phyloP scores from a whole-genome alignment of 2,329 filamentous ascomycete genomes.

The Arthrobotrys megalospora region DNA sequence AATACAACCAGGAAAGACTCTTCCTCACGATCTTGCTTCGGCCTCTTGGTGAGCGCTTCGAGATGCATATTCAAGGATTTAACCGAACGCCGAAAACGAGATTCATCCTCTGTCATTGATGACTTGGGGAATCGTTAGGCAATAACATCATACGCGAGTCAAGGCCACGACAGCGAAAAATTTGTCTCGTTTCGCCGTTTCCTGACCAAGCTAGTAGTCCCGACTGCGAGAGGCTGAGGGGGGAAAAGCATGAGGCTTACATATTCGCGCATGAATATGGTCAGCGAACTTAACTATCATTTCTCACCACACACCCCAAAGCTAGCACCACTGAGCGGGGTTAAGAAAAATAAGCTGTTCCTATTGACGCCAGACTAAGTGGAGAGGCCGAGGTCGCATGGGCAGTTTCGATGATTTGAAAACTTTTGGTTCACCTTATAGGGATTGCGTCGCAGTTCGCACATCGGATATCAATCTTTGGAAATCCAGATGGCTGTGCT shows the following conservation, averaged over 20 bases:
- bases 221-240: conserved; percentile 58
- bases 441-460: conserved; percentile 60
- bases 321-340: conserved; percentile 34
- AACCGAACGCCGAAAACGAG: conserved; percentile 42
- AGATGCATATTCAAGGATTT: conserved; percentile 55
- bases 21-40: conserved; percentile 29
- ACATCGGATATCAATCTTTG: conserved; percentile 48
- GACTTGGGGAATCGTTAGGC: conserved; percentile 32
- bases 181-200: conserved; percentile 45
- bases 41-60: conserved; percentile 43
- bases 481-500: conserved; percentile 53
- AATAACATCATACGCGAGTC: conserved; percentile 37
- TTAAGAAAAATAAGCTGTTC: conserved; percentile 42
- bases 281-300: conserved; percentile 32
- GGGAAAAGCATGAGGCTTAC: conserved; percentile 43
- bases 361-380: conserved; percentile 25
- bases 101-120: conserved; percentile 9
- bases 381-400: conserved; percentile 45
- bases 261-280: conserved; percentile 48
- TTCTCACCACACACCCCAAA: neutral
- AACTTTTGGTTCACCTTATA: conserved; percentile 53
- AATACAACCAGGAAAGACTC: conserved; percentile 4
- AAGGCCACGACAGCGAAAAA: conserved; percentile 39
- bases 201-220: conserved; percentile 47
- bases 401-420: conserved; percentile 36